phyloP scores from a whole-genome alignment of 768 basidiomycete genomes.

The Xerocomus potaroensis region DNA sequence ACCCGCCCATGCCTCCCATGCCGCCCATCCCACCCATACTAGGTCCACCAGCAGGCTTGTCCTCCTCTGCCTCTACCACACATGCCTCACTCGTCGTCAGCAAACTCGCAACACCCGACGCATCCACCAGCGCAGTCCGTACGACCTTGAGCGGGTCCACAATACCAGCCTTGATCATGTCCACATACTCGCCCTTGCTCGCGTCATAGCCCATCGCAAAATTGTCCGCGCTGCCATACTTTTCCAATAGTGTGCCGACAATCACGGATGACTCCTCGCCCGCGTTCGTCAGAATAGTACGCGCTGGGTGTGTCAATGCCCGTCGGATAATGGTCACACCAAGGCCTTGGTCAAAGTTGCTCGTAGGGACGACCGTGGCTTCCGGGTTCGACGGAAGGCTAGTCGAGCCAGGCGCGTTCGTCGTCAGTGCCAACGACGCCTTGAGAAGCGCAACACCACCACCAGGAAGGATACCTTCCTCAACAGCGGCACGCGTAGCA shows the following conservation, averaged over 20 bases:
- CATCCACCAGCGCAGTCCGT: slow-evolving; percentile 87
- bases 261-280: slow-evolving; percentile 94
- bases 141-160: slow-evolving; percentile 97
- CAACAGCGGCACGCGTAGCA: slow-evolving; percentile 97
- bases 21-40: slow-evolving; percentile 62
- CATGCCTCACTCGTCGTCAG: slow-evolving; percentile 91
- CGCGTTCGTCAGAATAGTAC: slow-evolving; percentile 89
- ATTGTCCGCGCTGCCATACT: slow-evolving; percentile 70
- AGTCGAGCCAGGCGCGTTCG: slow-evolving; percentile 44
- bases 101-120: slow-evolving; percentile 88
- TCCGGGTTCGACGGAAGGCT: slow-evolving; percentile 48
- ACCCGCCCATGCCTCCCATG: slow-evolving; percentile 54
- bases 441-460: slow-evolving; percentile 93
- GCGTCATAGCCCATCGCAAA: slow-evolving; percentile 91
- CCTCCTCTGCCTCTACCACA: slow-evolving; percentile 88
- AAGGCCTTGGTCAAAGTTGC: slow-evolving; percentile 97
- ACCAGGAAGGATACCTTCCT: slow-evolving; percentile 97
- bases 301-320: slow-evolving; percentile 77
- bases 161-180: slow-evolving; percentile 93
- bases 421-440: slow-evolving; percentile 67
- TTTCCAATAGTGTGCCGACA: slow-evolving; percentile 74
- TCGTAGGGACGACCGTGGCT: slow-evolving; percentile 66
- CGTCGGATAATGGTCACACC: slow-evolving; percentile 90
- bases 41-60: slow-evolving; percentile 53
- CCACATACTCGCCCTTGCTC: slow-evolving; percentile 84